Evolutionary conservation across 805 yeast species (phyloP), one percentile per base, ranked within the genome.

Genomic region (Candida argentea): DNA sequence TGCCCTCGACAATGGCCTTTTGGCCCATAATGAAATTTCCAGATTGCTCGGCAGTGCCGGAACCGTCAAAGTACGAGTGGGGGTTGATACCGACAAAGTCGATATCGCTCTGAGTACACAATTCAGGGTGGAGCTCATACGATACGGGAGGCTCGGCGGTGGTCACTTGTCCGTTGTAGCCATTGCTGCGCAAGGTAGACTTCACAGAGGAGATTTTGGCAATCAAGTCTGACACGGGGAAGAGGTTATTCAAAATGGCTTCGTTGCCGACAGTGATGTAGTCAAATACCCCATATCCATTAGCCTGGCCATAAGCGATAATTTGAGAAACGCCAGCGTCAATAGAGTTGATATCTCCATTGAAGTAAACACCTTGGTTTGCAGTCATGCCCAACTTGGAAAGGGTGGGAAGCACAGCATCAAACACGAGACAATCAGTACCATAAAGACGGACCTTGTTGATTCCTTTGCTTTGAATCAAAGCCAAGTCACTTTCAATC

Each of bases 61-160:
- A 55, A 4, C 67, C 43, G 49, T 85, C 81, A 50, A 86, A 87
- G 61, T 83, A 87, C 4, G 95, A 69, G 52, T 87, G 89, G 15
- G 94, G 73, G 52, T 87, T 86, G 42, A 85, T 70, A 36, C 93
- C 94, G 38, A 84, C 85, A 42, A 80, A 69, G 54, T 85, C 95
- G 40, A 86, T 71, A 9, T 57, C 82, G 5, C 84, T 70, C 18
- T 53, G 52, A 1, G 74, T 65, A 59, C 96, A 87, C 43, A 87
- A 65, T 6, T 52, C 55, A 3, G 94, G 83, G 48, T 80, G 37
- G 28, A 59, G 48, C 46, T 68, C 68, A 52, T 67, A 86, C 12
- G 75, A 55, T 9, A 70, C 79, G n/a, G 95, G 91, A 30, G 95
- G 94, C 52, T 87, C 96, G 32, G 94, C 73, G 12, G 94, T 86